These are phyloP conservation scores for Luvunga scandens DNA, from an alignment of 345 rosid species.

Conservation along the genomic window DNA sequence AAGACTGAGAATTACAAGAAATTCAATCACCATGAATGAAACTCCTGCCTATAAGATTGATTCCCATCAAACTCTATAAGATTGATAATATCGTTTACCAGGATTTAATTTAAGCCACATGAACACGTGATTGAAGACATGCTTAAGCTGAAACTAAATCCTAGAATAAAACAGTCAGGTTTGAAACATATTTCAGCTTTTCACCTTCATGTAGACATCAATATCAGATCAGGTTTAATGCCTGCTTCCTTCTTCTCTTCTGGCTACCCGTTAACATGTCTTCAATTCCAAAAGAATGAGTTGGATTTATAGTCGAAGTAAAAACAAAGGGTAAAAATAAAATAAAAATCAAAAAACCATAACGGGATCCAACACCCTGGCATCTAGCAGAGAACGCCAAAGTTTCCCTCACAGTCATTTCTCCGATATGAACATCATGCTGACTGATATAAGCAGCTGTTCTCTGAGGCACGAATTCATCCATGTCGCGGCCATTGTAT, in stretches of 20 bases:
- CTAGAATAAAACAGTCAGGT: background rate
- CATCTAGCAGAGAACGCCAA: conserved; percentile 63
- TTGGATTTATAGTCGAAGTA: background rate
- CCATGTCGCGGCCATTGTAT: background rate
- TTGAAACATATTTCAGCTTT: background rate
- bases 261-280: conserved; percentile 63
- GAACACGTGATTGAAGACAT: background rate
- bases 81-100: too few relatives aligned
- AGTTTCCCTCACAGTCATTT: background rate
- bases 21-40: background rate
- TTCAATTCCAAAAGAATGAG: conserved; percentile 14
- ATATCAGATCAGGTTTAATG: conserved; percentile 25
- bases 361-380: conserved; percentile 66
- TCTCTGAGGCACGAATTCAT: background rate
- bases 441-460: background rate
- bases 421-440: background rate
- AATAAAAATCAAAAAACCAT: conserved; percentile 27
- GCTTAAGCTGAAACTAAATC: background rate
- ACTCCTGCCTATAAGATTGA: background rate
- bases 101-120: background rate
- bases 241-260: conserved; percentile 81
- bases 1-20: background rate
- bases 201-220: conserved; percentile 78
- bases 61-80: too few relatives aligned
- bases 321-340: background rate